phyloP scores from a whole-genome alignment of 208 protist genomes.

The Leishmania turanica region DNA sequence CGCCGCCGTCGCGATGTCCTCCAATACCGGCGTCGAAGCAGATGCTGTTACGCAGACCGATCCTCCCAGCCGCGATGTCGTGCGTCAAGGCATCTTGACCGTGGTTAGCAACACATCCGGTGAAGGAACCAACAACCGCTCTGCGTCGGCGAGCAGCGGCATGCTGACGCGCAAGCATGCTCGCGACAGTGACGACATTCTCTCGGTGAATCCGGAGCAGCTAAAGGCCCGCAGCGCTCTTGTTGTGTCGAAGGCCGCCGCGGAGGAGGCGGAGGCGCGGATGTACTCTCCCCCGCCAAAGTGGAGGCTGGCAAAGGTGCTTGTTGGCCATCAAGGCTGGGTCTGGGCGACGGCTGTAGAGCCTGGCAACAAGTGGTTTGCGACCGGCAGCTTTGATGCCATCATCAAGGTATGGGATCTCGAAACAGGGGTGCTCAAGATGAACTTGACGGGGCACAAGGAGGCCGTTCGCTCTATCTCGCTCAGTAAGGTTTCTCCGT shows the following conservation, averaged over 20 bases:
- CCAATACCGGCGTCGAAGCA: background rate
- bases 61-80: background rate
- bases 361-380: slow-evolving; percentile 99
- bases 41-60: background rate
- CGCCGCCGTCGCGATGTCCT: background rate
- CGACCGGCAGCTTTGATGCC: slow-evolving; percentile 97
- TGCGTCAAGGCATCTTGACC: slow-evolving; percentile 16
- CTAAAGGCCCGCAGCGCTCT: slow-evolving; percentile 56
- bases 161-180: slow-evolving; percentile 32
- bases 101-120: slow-evolving; percentile 10
- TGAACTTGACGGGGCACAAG: slow-evolving; percentile 99
- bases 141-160: background rate
- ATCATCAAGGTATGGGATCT: slow-evolving; percentile 99
- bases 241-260: slow-evolving; percentile 34
- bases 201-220: slow-evolving; percentile 56
- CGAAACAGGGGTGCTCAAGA: slow-evolving; percentile 94
- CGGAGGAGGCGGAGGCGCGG: slow-evolving; percentile 12
- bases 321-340: slow-evolving; percentile 95
- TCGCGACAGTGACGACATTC: slow-evolving; percentile 40
- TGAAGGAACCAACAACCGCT: background rate
- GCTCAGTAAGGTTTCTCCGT: slow-evolving; percentile 94
- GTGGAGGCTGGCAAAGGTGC: slow-evolving; percentile 96
- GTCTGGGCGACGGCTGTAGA: slow-evolving; percentile 97
- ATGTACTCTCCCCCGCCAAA: slow-evolving; percentile 53
- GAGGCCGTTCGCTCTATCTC: slow-evolving; percentile 87